Evolutionary conservation across 768 basidiomycete genomes (phyloP), one percentile per base, ranked within the genome.

Genomic region (Tremella mesenterica): DNA sequence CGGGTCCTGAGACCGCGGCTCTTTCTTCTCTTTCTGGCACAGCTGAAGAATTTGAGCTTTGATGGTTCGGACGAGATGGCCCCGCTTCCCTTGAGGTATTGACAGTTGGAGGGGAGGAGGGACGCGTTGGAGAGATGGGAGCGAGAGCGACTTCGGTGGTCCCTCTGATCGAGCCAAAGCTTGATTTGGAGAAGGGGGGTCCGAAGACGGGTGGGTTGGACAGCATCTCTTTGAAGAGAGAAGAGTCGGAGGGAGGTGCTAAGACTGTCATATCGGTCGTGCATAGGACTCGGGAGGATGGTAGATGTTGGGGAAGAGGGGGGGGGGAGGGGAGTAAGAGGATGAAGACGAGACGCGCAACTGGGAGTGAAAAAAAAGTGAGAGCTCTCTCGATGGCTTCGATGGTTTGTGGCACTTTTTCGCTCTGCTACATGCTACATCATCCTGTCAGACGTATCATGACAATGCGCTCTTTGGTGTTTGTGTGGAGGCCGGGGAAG

Each of bases 51-150:
- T 10, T 41, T 23, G 38, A 23, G 38, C 8, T 23, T n/a, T 23
- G 38, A 23, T 5, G n/a, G 38, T 41, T 5, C 23, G 4, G 38
- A n/a, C 14, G 38, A 8, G 4, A 14, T n/a, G 4, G 38, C n/a
- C n/a, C 4, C 38, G 23, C 4, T 8, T 8, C 38, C 38, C 8
- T 41, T 41, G 38, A 14, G 20, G 20, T n/a, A 33, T 2, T 50
- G 38, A 8, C n/a, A 14, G 44, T 30, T 33, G 44, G 25, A 34
- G 52, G 38, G 13, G 59, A 27, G 26, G 50, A 21, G 45, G 12
- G 18, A 21, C 48, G n/a, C 50, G 59, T 53, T 20, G 63, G 63
- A 50, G 53, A 53, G 13, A 36, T 49, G 14, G 64, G 61, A 29
- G 58, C 61, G 31, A 47, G 50, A 7, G 52, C 16, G 12, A 66